Conservation (phyloP, 1,284 basidiomycete genomes). For the Ceratobasidium theobromae region DNA sequence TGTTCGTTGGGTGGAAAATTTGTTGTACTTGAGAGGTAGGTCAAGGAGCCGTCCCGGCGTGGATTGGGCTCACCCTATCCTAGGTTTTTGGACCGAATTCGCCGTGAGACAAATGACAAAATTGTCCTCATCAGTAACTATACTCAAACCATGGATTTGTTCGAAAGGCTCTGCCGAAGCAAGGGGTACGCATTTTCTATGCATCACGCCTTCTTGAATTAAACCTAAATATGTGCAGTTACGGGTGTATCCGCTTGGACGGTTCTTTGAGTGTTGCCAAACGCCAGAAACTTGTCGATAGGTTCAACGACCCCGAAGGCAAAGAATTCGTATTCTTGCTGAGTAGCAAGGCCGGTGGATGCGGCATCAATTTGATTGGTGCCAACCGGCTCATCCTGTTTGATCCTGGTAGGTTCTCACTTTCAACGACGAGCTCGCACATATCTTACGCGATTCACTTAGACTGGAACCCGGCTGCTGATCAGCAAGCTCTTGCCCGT, state of each 20-base stretch:
- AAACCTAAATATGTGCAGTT: constrained; percentile 53
- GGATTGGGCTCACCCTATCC: background rate
- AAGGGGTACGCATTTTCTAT: constrained; percentile 63
- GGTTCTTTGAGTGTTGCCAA: constrained; percentile 93
- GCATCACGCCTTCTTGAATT: background rate
- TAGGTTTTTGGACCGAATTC: constrained; percentile 85
- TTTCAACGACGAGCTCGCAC: background rate
- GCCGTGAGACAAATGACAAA: constrained; percentile 87
- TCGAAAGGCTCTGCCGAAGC: constrained; percentile 80
- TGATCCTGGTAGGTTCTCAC: constrained; percentile 74
- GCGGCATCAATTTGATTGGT: constrained; percentile 97
- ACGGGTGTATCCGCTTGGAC: constrained; percentile 90
- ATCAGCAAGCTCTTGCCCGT: constrained; percentile 97
- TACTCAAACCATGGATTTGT: constrained; percentile 94
- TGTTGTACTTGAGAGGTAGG: constrained; percentile 85
- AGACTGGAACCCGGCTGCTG: constrained; percentile 99
- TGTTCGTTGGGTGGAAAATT: constrained; percentile 92
- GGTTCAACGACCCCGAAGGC: constrained; percentile 94
- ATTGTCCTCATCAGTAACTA: constrained; percentile 99
- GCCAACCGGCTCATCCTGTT: constrained; percentile 95
- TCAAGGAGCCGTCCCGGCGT: background rate
- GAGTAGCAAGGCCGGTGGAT: constrained; percentile 96
- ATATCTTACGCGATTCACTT: constrained; percentile 20
- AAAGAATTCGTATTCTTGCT: constrained; percentile 96
- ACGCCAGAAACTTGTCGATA: constrained; percentile 95